These are phyloP conservation scores for Chenopodium berlandieri DNA, from an alignment of 148 eudicot species.

Conservation along the genomic window DNA sequence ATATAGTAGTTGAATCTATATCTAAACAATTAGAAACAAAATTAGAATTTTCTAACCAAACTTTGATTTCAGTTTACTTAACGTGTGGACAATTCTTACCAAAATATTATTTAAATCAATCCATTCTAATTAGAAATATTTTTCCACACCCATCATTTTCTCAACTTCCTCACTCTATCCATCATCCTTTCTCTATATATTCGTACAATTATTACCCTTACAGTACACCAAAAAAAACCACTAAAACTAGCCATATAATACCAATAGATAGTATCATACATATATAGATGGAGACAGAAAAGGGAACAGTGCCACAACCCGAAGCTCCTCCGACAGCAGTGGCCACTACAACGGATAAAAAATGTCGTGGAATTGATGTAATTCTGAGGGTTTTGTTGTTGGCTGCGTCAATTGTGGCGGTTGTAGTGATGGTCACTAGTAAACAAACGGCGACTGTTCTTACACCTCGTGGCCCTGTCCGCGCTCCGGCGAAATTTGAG, in stretches of 20 bases:
- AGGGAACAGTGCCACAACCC: slow-evolving; percentile 14
- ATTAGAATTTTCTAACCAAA: neutral
- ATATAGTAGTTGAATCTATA: neutral
- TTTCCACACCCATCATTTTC: neutral
- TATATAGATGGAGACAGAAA: slow-evolving; percentile 13
- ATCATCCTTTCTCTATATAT: slow-evolving; percentile 10
- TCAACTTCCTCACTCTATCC: neutral
- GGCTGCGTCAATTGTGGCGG: slow-evolving; percentile 40
- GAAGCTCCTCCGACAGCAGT: neutral
- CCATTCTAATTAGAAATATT: neutral
- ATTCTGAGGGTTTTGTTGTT: slow-evolving; percentile 41
- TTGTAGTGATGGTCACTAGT: slow-evolving; percentile 54
- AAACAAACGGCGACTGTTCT: slow-evolving; percentile 34
- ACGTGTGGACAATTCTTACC: slow-evolving; percentile 19
- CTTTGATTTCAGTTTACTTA: slow-evolving; percentile 10
- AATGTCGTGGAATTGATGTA: slow-evolving; percentile 30
- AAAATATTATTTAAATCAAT: neutral
- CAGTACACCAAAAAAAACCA: neutral
- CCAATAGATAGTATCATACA: neutral
- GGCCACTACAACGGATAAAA: neutral
- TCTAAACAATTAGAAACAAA: neutral
- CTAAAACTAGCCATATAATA: neutral
- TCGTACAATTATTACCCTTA: neutral
- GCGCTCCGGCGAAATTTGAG: slow-evolving; percentile 1
- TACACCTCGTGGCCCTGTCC: slow-evolving; percentile 20